A percentile compares a stretch with the other conserved stretches of the same genome.
Conservation (phyloP, 345 rosid genomes). For the Angophora floribunda region DNA sequence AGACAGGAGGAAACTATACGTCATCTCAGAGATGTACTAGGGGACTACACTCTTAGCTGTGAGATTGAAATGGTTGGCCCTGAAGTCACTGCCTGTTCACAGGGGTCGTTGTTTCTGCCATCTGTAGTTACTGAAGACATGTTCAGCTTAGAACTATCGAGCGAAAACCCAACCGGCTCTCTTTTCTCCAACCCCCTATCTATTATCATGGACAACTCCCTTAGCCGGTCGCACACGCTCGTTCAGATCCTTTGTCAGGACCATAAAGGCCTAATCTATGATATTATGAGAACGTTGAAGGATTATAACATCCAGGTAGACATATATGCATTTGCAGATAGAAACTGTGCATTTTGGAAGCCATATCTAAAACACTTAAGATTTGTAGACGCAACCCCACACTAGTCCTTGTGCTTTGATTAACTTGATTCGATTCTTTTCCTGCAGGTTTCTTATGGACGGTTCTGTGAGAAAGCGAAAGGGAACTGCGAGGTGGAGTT, state of each 20-base stretch:
- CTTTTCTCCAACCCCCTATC: constrained; percentile 22
- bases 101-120: constrained; percentile 45
- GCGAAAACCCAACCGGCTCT: constrained; percentile 15
- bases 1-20: constrained; percentile 37
- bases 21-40: constrained; percentile 26
- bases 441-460: constrained; percentile 47
- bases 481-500: constrained; percentile 48
- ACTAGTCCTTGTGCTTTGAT: not conserved
- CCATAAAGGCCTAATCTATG: constrained; percentile 66
- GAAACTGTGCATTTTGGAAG: not conserved
- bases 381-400: not conserved
- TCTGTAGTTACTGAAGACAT: constrained; percentile 35
- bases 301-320: constrained; percentile 58
- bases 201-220: constrained; percentile 35
- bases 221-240: constrained; percentile 52
- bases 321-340: not conserved
- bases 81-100: constrained; percentile 48
- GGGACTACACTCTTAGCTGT: constrained; percentile 42
- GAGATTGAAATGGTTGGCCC: constrained; percentile 51
- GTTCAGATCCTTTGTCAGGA: constrained; percentile 50
- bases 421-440: not conserved
- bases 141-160: constrained; percentile 37
- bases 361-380: not conserved
- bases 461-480: constrained; percentile 32
- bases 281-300: constrained; percentile 58